These are phyloP conservation scores for Fusarium musae DNA, from an alignment of 2,329 filamentous ascomycete genomes.

Conservation along the genomic window DNA sequence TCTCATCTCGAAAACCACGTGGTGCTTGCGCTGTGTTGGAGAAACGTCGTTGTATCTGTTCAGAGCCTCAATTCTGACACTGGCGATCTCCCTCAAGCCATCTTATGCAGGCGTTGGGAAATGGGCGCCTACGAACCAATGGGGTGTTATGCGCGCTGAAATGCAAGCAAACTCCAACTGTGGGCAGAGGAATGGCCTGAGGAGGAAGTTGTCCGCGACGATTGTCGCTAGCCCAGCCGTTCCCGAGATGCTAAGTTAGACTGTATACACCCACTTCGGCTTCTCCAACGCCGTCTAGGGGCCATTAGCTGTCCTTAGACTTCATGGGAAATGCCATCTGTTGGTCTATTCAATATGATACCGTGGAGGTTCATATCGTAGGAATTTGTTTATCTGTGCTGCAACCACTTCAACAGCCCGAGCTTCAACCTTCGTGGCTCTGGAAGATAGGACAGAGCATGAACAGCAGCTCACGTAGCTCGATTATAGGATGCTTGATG, in stretches of 20 bases:
- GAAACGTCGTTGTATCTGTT: conserved; percentile 45
- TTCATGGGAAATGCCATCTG: background rate
- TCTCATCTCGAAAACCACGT: background rate
- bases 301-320: background rate
- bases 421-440: conserved; percentile 66
- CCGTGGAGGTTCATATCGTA: conserved; percentile 54
- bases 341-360: background rate
- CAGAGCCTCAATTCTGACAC: conserved; percentile 69
- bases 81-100: conserved; percentile 72
- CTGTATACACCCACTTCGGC: conserved; percentile 65
- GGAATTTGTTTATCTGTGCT: conserved; percentile 50
- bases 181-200: conserved; percentile 57
- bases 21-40: conserved; percentile 6
- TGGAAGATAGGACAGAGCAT: conserved; percentile 64
- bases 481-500: conserved; percentile 37
- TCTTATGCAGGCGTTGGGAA: conserved; percentile 62
- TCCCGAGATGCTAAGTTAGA: conserved; percentile 60
- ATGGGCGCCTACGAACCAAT: conserved; percentile 68
- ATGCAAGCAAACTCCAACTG: conserved; percentile 64
- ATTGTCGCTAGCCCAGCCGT: conserved; percentile 61
- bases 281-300: conserved; percentile 37
- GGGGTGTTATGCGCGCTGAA: conserved; percentile 72
- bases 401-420: conserved; percentile 62
- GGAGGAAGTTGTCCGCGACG: conserved; percentile 67
- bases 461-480: conserved; percentile 54